Evolutionary conservation across 83 land plant species (phyloP), one percentile per base, ranked within the genome.

Genomic region (Thuja plicata): DNA sequence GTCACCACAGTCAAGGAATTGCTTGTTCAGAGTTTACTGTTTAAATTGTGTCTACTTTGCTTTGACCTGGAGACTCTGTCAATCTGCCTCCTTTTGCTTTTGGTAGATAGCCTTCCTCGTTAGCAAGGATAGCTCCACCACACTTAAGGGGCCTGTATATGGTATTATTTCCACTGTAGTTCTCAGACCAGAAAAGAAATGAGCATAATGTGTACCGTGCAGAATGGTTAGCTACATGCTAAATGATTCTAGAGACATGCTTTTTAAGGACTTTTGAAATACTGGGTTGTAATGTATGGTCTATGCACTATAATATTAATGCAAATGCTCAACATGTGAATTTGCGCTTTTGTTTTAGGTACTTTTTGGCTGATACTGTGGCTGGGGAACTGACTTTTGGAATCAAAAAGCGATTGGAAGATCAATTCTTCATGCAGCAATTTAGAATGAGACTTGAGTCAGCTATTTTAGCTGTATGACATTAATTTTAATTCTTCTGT

Each of bases 321-420:
- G 24, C 24, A 30, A 27, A 70, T 45, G 82, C 82, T 70, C 27
- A 70, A 70, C 27, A 10, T 19, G 37, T n/a, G 5, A 37, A 76
- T 7, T 17, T 66, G 43, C 34, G 38, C 34, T 77, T 83, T 66
- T 15, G 48, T 27, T 85, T 19, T 89, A 98, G 99, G 91, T 98
- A 95, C 89, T 98, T 98, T 91, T 87, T 98, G 88, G 92, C 97
- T 40, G 98, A 98, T 83, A 93, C 88, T 77, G 89, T 98, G 46
- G 90, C 96, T 77, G 99, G 95, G 86, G 99, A 98, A 94, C 91
- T 98, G 41, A 96, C 93, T 55, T 97, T 98, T 93, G 99, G 99
- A 43, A 97, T 97, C 97, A 95, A 99, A 66, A 92, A 93, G 77
- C 92, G 91, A 88, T 89, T 84, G 79, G 91, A 90, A 50, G 94